Percentiles rank a stretch among this genome's conserved stretches.
Evolutionary conservation across 768 basidiomycete species (phyloP).

Genomic region (Russula dissimulans): DNA sequence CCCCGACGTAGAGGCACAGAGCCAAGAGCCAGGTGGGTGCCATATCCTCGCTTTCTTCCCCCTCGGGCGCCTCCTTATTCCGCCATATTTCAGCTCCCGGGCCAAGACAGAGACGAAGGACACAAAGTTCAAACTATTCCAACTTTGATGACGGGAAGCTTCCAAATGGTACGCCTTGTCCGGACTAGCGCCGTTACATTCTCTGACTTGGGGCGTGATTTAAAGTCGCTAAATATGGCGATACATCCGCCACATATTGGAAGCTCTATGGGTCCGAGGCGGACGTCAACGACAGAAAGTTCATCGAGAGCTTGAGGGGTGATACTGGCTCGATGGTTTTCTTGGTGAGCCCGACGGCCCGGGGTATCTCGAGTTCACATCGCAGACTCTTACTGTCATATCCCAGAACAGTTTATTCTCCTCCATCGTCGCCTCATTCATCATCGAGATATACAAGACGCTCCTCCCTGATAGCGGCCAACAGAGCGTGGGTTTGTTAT

Average conservation of each 20-base stretch:
- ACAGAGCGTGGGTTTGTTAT: background rate
- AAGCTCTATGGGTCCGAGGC: slow-evolving; percentile 15
- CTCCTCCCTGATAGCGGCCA: slow-evolving; percentile 5
- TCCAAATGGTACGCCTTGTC: too few relatives aligned
- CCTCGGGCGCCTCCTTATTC: too few relatives aligned
- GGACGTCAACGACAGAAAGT: slow-evolving; percentile 3
- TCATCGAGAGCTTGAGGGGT: slow-evolving; percentile 9
- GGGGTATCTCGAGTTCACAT: background rate
- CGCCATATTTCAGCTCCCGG: too few relatives aligned
- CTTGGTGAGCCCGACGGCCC: slow-evolving; percentile 4
- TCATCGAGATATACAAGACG: slow-evolving; percentile 16
- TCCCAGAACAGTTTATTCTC: slow-evolving; percentile 17
- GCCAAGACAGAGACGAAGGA: too few relatives aligned
- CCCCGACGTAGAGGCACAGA: too few relatives aligned
- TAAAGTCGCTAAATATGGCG: slow-evolving; percentile 2
- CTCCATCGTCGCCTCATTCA: slow-evolving; percentile 16
- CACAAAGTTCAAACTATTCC: too few relatives aligned
- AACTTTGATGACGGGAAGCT: too few relatives aligned
- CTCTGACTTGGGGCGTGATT: background rate
- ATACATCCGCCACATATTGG: slow-evolving; percentile 15
- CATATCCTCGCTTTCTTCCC: too few relatives aligned
- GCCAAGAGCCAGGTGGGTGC: too few relatives aligned
- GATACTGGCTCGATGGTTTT: slow-evolving; percentile 18
- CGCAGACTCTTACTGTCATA: background rate
- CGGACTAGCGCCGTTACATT: background rate